phyloP scores from a whole-genome alignment of 2,329 filamentous ascomycete genomes.

The Amphichorda felina region DNA sequence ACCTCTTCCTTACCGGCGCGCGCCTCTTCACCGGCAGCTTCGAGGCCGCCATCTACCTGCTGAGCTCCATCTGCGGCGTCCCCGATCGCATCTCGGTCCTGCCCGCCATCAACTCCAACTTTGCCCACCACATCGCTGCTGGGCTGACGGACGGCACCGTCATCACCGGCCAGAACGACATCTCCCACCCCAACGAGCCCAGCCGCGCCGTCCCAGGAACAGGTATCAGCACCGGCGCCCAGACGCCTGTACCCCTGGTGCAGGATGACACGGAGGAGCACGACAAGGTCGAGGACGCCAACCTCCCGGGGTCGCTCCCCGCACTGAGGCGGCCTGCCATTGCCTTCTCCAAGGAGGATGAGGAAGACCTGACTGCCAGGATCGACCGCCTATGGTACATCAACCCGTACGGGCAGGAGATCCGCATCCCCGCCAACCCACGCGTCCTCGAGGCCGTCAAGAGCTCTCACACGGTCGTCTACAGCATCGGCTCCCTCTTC shows the following conservation, averaged over 20 bases:
- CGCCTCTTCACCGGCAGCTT: conserved; percentile 87
- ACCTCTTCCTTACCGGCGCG: conserved; percentile 73
- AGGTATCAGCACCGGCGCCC: conserved; percentile 8
- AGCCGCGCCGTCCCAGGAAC: conserved; percentile 29
- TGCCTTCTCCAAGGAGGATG: conserved; percentile 62
- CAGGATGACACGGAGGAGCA: conserved; percentile 39
- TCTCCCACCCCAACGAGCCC: conserved; percentile 68
- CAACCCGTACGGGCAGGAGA: conserved; percentile 96
- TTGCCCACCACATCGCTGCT: conserved; percentile 87
- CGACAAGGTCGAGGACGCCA: conserved; percentile 66
- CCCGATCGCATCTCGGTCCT: conserved; percentile 66
- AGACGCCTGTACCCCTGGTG: conserved; percentile 14
- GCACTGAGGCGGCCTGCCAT: conserved; percentile 73
- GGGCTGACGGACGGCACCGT: conserved; percentile 62
- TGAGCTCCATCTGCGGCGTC: conserved; percentile 79
- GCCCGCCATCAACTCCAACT: conserved; percentile 88
- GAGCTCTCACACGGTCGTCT: conserved; percentile 59
- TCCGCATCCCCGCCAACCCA: conserved; percentile 72
- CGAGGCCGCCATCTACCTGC: conserved; percentile 82
- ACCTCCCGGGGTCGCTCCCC: conserved; percentile 69
- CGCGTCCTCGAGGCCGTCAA: conserved; percentile 61
- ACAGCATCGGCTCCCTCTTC: conserved; percentile 89
- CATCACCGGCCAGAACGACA: conserved; percentile 87
- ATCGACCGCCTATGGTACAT: conserved; percentile 92
- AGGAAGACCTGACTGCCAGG: conserved; percentile 63